These are phyloP conservation scores for Colletotrichum tofieldiae DNA, from an alignment of 2,329 filamentous ascomycete genomes.

Conservation along the genomic window DNA sequence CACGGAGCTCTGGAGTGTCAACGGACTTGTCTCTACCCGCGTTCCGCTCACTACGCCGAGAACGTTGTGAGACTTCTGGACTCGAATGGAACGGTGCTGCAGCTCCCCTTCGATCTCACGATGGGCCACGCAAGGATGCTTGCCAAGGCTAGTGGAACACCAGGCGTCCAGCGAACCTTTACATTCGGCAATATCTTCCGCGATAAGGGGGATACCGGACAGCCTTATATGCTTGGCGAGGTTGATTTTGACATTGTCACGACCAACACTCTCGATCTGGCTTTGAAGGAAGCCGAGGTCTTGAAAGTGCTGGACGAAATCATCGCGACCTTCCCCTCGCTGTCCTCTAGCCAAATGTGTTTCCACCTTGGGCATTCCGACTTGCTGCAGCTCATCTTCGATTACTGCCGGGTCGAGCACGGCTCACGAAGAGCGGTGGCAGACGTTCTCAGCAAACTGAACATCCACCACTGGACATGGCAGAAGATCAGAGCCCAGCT, in stretches of 20 bases:
- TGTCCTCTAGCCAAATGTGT: slow-evolving; percentile 82
- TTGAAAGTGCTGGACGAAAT: slow-evolving; percentile 97
- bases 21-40: slow-evolving; percentile 84
- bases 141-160: slow-evolving; percentile 76
- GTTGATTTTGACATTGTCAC: slow-evolving; percentile 98
- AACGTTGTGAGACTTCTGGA: slow-evolving; percentile 88
- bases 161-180: slow-evolving; percentile 82
- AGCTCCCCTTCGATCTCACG: slow-evolving; percentile 94
- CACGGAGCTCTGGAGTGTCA: slow-evolving; percentile 90
- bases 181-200: slow-evolving; percentile 92
- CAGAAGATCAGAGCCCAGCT: slow-evolving; percentile 87
- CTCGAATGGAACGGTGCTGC: slow-evolving; percentile 86
- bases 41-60: slow-evolving; percentile 82
- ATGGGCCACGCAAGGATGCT: slow-evolving; percentile 89
- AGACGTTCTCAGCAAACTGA: slow-evolving; percentile 88
- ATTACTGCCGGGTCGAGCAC: slow-evolving; percentile 85
- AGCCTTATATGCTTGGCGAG: slow-evolving; percentile 87
- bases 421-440: slow-evolving; percentile 81
- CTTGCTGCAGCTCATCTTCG: slow-evolving; percentile 89
- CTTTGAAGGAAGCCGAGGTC: slow-evolving; percentile 92
- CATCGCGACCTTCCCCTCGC: slow-evolving; percentile 82
- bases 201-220: slow-evolving; percentile 82
- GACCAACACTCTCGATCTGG: slow-evolving; percentile 83
- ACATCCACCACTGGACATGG: slow-evolving; percentile 86
- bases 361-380: slow-evolving; percentile 93